These are phyloP conservation scores for Hordeum vulgare DNA, from an alignment of 176 grass and related monocot genomes.

Conservation along the genomic window MorexV3_pseudomolecules_assembly NC_058518.1:130123221-130123720, in stretches of 20 bases:
- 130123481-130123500: background rate
- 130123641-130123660: constrained; percentile 34
- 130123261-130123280: too few relatives aligned
- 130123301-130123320: too few relatives aligned
- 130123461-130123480: constrained; percentile 35
- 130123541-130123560: background rate
- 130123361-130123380: constrained; percentile 1
- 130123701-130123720: constrained; percentile 62
- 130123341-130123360: too few relatives aligned
- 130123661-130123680: constrained; percentile 43
- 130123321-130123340: too few relatives aligned
- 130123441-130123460: constrained; percentile 24
- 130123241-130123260: too few relatives aligned
- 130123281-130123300: too few relatives aligned
- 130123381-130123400: constrained; percentile 23
- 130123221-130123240: too few relatives aligned
- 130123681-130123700: constrained; percentile 55
- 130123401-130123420: constrained; percentile 42
- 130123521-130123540: background rate
- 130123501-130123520: background rate
- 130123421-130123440: constrained; percentile 11
- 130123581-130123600: constrained; percentile 58
- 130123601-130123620: constrained; percentile 6
- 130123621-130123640: constrained; percentile 15
- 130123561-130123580: background rate